Base-by-base conservation (phyloP, 345 rosid genomes). In the Moricandia moricandioides region DNA sequence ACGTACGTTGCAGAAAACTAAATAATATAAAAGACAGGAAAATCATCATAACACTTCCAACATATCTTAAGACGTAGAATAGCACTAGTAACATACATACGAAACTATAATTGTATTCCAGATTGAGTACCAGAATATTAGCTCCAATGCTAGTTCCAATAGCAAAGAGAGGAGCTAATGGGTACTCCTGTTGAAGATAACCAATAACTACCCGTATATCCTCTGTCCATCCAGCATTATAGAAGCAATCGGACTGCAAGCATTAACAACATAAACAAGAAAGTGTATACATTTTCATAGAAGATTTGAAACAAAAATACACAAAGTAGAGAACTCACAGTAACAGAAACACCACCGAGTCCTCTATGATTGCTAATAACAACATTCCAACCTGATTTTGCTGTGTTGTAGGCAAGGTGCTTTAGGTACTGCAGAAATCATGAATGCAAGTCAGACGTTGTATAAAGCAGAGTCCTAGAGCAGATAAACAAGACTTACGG, bases 141-240 rank as follows among this genome's bases (percentile, higher is more conserved):
- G 98, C 93, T n/a, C 98, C 97, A 67, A 93, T 88, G 86, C 98
- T 93, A 27, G 98, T 91, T 78, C 98, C 96, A 78, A 93, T 71
- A 7, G 84, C 91, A 81, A 89, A 91, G 58, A 93, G 79, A 74
- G 98, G 92, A 86, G 97, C 96, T 80, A 69, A 84, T 16, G 93
- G 90, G 70, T 88, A 87, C 16, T 86, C 74, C 0, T 68, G 56
- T 51, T 89, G 93, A 69, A 93, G 91, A 82, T 84, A 79, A 60
- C 70, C 74, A 65, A 88, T 55, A 65, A 91, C 87, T 10, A 56
- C 83, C n/a, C 96, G 71, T 9, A 82, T 10, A 81, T 93, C 98
- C 80, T 87, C 96, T 7, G 98, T 93, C 88, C 91, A 89, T 55
- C 97, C 98, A 74, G 97, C 97, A 83, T 91, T 89, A 73, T 91